Evolutionary conservation across 805 yeast genomes (phyloP), one percentile per base, ranked within the genome.

Genomic region (Metschnikowia baotianmanensis): DNA sequence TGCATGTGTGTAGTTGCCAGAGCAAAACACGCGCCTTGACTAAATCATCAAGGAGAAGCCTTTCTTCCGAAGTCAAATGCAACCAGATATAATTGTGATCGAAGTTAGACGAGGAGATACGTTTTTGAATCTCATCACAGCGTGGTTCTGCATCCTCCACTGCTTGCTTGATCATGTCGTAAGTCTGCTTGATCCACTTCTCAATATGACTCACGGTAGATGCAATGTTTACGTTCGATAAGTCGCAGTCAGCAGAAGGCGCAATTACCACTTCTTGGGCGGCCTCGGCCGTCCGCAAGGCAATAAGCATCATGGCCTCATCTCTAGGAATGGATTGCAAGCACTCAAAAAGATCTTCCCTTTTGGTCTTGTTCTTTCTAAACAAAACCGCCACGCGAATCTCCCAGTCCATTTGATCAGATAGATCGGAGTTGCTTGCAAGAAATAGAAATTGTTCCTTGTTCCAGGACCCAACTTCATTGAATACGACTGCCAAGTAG

Each of bases 381-480:
- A 40, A 34, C 20, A 25, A 23, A 15, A 40, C 16, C 9, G 36
- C 39, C 26, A 35, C 43, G 17, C 43, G 39, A 17, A 40, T 35
- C n/a, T 40, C 43, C 43, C 43, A 40, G 12, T 35, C 21, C 24
- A 40, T 18, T 16, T 40, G 43, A 11, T 30, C 25, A 5, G 27
- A 20, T 17, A 35, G 39, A 20, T 35, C 39, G 10, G 31, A 34
- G 27, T 34, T 40, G 29, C 36, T 31, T 10, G 43, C 38, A 24
- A 40, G 36, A 26, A 40, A 28, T 19, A 40, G 28, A 15, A 31
- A 20, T 10, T 34, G 43, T 6, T 34, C 38, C 16, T 35, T 35
- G 20, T 29, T 24, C 43, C 43, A 39, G 6, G 9, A 6, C 12
- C 39, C 43, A 7, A 15, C 8, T 25, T 40, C 39, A 16, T 34